Conservation (phyloP, 805 yeast species). For the Pichia insulana region DNA sequence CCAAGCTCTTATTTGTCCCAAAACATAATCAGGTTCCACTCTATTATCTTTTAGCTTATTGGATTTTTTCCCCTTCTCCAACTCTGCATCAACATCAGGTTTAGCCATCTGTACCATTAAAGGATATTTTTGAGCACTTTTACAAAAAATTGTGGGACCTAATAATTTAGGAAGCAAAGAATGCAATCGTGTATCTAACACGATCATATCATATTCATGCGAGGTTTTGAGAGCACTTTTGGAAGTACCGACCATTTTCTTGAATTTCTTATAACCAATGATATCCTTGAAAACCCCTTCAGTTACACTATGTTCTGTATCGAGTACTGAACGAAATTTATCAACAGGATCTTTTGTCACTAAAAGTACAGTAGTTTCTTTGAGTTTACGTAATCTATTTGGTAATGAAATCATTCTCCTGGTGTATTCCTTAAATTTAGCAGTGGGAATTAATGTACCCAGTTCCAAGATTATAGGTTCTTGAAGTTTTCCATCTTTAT, state of each 20-base stretch:
- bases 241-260: constrained; percentile 35
- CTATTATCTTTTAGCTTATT: constrained; percentile 45
- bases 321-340: constrained; percentile 42
- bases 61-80: constrained; percentile 26
- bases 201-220: constrained; percentile 56
- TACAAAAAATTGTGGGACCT: constrained; percentile 49
- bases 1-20: constrained; percentile 56
- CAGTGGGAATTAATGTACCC: constrained; percentile 39
- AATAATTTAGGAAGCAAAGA: constrained; percentile 49
- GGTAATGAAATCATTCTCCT: constrained; percentile 56
- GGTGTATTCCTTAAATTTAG: constrained; percentile 33
- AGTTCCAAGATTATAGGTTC: constrained; percentile 35
- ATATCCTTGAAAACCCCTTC: constrained; percentile 56
- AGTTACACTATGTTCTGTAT: constrained; percentile 42
- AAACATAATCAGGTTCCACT: constrained; percentile 58
- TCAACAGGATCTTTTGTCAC: constrained; percentile 70
- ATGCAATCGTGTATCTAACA: constrained; percentile 63
- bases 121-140: constrained; percentile 59
- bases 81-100: constrained; percentile 28
- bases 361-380: constrained; percentile 44
- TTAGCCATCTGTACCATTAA: constrained; percentile 55
- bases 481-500: constrained; percentile 16
- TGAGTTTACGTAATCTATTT: constrained; percentile 40
- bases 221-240: constrained; percentile 40
- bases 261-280: constrained; percentile 49